phyloP scores from a whole-genome alignment of 148 eudicot species.

The Rhododendron ferrugineum region DNA sequence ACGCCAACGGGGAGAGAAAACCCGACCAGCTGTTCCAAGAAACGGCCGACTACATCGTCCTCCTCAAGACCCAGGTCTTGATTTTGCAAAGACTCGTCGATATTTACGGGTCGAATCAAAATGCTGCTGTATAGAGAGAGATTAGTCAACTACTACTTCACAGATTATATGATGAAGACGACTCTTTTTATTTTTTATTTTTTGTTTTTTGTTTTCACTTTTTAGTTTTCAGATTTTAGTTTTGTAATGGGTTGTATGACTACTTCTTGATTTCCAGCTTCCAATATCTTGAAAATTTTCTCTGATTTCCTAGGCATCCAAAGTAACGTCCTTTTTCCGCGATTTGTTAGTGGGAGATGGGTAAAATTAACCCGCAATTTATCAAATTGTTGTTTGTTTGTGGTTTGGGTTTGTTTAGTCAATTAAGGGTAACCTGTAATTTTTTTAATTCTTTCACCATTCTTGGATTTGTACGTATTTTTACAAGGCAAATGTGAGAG shows the following conservation, averaged over 20 bases:
- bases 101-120: constrained; percentile 28
- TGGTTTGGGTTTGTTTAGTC: no score
- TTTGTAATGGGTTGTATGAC: neutral
- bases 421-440: neutral
- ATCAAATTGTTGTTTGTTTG: neutral
- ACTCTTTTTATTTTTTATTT: neutral
- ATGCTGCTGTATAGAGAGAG: constrained; percentile 6
- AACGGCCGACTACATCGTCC: constrained; percentile 42
- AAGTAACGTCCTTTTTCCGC: neutral
- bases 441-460: neutral
- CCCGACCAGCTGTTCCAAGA: constrained; percentile 48
- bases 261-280: neutral
- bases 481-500: neutral
- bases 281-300: neutral
- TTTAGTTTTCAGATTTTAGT: neutral
- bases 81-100: constrained; percentile 38
- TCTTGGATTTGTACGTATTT: neutral
- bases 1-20: constrained; percentile 6
- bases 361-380: neutral
- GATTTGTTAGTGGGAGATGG: neutral
- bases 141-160: neutral
- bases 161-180: neutral
- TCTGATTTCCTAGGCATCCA: constrained; percentile 3
- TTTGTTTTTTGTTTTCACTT: neutral
- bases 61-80: constrained; percentile 34